Conservation (phyloP, 1,284 basidiomycete genomes). For the Puccinia hordei region DNA sequence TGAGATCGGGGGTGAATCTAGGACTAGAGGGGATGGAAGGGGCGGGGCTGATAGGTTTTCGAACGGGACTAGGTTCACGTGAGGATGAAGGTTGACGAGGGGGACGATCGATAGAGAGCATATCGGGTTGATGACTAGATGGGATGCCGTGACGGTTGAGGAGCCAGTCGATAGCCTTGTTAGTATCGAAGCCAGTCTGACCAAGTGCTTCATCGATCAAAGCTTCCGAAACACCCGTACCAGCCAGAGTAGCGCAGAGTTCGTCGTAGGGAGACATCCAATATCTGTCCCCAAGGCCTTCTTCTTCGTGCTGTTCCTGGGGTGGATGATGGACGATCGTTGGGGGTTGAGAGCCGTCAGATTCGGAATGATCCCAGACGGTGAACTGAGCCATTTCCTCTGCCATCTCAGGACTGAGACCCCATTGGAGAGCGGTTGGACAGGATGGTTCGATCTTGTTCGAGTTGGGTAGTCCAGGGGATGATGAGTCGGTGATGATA, state of each 20-base stretch:
- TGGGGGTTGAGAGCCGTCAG: background rate
- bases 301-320: background rate
- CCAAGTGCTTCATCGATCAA: constrained; percentile 9
- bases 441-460: background rate
- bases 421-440: constrained; percentile 23
- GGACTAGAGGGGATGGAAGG: background rate
- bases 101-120: background rate
- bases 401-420: constrained; percentile 16
- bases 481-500: background rate
- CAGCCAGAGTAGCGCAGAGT: background rate
- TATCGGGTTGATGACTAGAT: background rate
- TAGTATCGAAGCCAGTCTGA: background rate
- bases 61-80: background rate
- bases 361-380: constrained; percentile 12
- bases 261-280: background rate
- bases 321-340: constrained; percentile 11
- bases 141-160: background rate
- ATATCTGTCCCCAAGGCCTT: background rate
- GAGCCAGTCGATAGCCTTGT: constrained; percentile 3
- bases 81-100: background rate
- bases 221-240: background rate
- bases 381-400: constrained; percentile 28
- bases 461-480: background rate
- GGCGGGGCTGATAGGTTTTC: too few species aligned
- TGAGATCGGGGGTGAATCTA: background rate